Evolutionary conservation across 2,329 filamentous ascomycete species (phyloP).

Genomic region (Aureobasidium sp.): DNA sequence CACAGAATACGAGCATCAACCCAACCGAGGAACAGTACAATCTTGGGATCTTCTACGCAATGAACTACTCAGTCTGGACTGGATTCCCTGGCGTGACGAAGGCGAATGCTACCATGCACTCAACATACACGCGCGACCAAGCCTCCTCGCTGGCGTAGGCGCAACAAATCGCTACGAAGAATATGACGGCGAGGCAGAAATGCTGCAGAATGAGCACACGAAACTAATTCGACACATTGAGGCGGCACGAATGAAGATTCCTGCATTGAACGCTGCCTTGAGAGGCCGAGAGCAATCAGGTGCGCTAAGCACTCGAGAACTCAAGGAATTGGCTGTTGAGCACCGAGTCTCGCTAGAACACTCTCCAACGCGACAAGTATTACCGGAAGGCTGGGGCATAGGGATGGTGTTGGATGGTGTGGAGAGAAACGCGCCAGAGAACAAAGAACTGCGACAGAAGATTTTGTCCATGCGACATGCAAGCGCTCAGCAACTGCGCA

Average conservation of each 20-base stretch:
- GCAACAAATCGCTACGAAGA: not conserved
- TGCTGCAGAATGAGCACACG: not conserved
- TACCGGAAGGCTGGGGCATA: slow-evolving; percentile 4
- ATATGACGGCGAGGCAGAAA: not conserved
- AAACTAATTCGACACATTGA: not conserved
- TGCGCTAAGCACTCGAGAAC: not conserved
- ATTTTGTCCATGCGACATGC: slow-evolving; percentile 5
- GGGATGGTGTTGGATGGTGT: slow-evolving; percentile 1
- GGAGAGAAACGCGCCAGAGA: not conserved
- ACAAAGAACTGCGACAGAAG: not conserved
- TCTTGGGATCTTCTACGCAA: not conserved
- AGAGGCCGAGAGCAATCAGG: not conserved
- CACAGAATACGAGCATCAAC: slow-evolving; percentile 7
- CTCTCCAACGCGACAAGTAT: not conserved
- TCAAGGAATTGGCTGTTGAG: not conserved
- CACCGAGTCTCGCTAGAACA: not conserved
- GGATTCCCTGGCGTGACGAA: slow-evolving; percentile 11
- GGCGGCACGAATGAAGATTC: not conserved
- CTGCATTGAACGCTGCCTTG: not conserved
- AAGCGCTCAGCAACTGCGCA: not conserved
- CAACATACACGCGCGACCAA: slow-evolving; percentile 7
- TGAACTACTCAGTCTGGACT: slow-evolving; percentile 7
- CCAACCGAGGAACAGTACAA: not conserved
- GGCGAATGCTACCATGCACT: not conserved
- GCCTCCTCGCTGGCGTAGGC: not conserved